A percentile compares a stretch with the other conserved stretches of the same genome.
phyloP scores from a whole-genome alignment of 805 yeast species.

The Pichia californica region DNA sequence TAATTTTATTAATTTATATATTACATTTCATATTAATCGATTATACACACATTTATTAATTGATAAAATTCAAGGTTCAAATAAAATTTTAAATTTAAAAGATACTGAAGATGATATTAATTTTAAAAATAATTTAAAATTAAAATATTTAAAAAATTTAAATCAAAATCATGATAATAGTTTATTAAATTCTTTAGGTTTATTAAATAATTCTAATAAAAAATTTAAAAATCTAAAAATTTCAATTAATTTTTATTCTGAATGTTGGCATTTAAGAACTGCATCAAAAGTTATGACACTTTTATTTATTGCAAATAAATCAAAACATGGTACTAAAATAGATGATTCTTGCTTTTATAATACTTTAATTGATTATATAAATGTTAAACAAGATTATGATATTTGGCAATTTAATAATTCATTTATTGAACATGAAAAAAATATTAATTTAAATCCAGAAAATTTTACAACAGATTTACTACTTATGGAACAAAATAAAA shows the following conservation, averaged over 20 bases:
- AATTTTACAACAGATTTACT: conserved; percentile 42
- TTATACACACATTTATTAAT: conserved; percentile 33
- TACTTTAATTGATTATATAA: conserved; percentile 71
- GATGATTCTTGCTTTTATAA: conserved; percentile 59
- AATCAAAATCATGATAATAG: conserved; percentile 1
- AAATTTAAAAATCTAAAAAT: conserved; percentile 28
- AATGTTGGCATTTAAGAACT: conserved; percentile 74
- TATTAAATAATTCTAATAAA: background rate
- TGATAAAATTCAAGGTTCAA: conserved; percentile 11
- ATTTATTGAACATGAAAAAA: conserved; percentile 13
- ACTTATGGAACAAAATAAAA: conserved; percentile 27
- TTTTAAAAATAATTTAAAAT: conserved; percentile 19
- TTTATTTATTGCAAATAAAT: conserved; percentile 48
- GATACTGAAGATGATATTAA: conserved; percentile 25
- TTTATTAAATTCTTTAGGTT: conserved; percentile 2
- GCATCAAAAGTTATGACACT: conserved; percentile 55
- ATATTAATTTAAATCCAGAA: conserved; percentile 18
- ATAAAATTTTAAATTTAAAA: conserved; percentile 13
- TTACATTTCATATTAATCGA: conserved; percentile 67
- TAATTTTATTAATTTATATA: conserved; percentile 65
- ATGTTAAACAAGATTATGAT: conserved; percentile 74
- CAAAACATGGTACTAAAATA: conserved; percentile 21
- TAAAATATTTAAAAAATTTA: background rate
- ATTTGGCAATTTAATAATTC: conserved; percentile 58
- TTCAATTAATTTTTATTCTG: conserved; percentile 55